Percentiles rank a stretch among this genome's conserved stretches.
phyloP scores from a whole-genome alignment of 352 stramenopile genomes.

The Phytophthora capsici region DNA sequence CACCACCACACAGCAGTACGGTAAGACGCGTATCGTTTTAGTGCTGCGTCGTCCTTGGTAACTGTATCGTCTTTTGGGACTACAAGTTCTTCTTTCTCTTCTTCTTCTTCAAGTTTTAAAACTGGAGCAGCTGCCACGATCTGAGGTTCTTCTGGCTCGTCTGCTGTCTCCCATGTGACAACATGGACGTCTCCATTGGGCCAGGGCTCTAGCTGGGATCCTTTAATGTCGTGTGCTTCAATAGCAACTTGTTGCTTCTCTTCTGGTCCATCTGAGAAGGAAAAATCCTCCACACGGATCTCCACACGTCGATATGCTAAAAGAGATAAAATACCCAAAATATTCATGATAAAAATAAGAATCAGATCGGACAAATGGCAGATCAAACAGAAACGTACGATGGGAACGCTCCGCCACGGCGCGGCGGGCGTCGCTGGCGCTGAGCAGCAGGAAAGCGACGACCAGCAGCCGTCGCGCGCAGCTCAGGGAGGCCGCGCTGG shows the following conservation, averaged over 20 bases:
- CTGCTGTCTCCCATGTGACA: conserved; percentile 36
- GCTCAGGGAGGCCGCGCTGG: conserved; percentile 11
- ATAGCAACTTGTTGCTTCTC: conserved; percentile 56
- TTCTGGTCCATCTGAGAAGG: conserved; percentile 60
- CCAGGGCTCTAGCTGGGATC: conserved; percentile 49
- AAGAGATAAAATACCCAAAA: conserved; percentile 2
- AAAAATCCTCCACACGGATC: conserved; percentile 74
- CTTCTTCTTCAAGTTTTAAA: background rate
- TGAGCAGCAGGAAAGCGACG: conserved; percentile 35
- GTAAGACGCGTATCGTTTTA: conserved; percentile 35
- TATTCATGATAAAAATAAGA: conserved; percentile 3
- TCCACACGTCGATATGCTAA: conserved; percentile 48
- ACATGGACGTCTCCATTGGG: conserved; percentile 34
- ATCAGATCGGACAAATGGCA: background rate
- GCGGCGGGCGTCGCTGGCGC: conserved; percentile 44
- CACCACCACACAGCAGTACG: conserved; percentile 51
- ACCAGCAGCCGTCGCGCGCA: conserved; percentile 31
- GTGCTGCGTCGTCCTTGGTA: conserved; percentile 13
- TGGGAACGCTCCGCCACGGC: conserved; percentile 42
- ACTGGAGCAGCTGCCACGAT: conserved; percentile 5
- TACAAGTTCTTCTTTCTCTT: conserved; percentile 8
- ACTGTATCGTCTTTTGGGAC: conserved; percentile 15
- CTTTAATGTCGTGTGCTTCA: conserved; percentile 64
- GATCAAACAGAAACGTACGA: conserved; percentile 23
- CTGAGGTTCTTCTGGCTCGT: conserved; percentile 15